Evolutionary conservation across 805 yeast genomes (phyloP), one percentile per base, ranked within the genome.

Genomic region (Pichia nanzhaoensis): DNA sequence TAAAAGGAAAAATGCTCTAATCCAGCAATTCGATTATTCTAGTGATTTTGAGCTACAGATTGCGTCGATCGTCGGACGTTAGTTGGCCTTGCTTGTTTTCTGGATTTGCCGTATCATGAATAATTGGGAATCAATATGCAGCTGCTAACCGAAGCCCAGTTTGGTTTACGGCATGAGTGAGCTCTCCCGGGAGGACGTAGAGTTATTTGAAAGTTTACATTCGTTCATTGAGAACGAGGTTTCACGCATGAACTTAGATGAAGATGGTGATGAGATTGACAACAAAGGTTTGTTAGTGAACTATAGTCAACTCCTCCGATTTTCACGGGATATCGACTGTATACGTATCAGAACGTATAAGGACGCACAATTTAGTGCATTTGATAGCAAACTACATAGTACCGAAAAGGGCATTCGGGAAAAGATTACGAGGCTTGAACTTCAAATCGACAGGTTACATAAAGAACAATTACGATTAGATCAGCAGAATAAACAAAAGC

Each of bases 361-460:
- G n/a, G 13, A 37, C 5, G 16, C 30, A 1, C 41, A 32, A 2
- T 17, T 21, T 5, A 44, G 40, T 12, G 13, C 19, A 3, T 32
- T 50, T 9, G 45, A 51, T 19, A 19, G 19, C 14, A 40, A 43
- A n/a, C 34, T 56, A 18, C 56, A 51, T 37, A 12, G 13, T 6
- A 33, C 49, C 3, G 49, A 49, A 36, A 44, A 47, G 34, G 18
- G 19, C 2, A 24, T 57, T 14, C 41, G 50, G 19, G 53, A 54
- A 34, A 14, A 44, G 27, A 41, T 49, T 19, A 50, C 55, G 35
- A 53, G 51, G 22, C 17, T 48, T 13, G 58, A 55, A 35, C 41
- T 50, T 41, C 41, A 46, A 19, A 34, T 57, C 12, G 39, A 42
- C 2, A 16, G 10, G 4, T 41, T 32, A 2, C n/a, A 35, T 32